phyloP scores from a whole-genome alignment of 495 filamentous ascomycete species.

The Aspergillus ostianus region DNA sequence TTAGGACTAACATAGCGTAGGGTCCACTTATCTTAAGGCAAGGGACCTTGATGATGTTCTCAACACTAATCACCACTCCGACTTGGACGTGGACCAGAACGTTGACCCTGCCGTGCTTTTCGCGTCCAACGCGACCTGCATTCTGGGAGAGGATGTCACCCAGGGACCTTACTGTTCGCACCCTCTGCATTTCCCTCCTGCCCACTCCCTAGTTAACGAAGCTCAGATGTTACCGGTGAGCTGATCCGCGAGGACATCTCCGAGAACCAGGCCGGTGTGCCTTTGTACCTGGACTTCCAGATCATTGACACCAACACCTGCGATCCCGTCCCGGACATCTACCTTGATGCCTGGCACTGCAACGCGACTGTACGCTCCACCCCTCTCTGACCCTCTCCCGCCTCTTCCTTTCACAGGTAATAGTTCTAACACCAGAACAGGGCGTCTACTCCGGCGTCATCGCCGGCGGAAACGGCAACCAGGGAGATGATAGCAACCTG shows the following conservation, averaged over 20 bases:
- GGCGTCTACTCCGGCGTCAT: constrained; percentile 59
- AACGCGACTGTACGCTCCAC: constrained; percentile 35
- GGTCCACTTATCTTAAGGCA: constrained; percentile 24
- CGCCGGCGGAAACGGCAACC: constrained; percentile 52
- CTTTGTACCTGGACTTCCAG: constrained; percentile 58
- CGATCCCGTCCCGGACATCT: constrained; percentile 51
- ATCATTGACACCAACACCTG: constrained; percentile 59
- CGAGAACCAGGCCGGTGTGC: constrained; percentile 55
- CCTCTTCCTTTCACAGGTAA: constrained; percentile 13
- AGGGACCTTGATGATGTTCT: constrained; percentile 13
- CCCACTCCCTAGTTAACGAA: background rate
- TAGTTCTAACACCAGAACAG: constrained; percentile 17
- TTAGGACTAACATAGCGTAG: constrained; percentile 34
- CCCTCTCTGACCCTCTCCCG: background rate
- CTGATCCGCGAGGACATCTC: constrained; percentile 54
- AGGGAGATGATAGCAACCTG: constrained; percentile 34
- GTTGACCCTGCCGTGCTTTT: constrained; percentile 52
- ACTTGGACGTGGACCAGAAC: constrained; percentile 42
- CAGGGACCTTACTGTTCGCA: constrained; percentile 52
- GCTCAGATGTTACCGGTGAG: constrained; percentile 44
- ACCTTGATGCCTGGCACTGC: constrained; percentile 61
- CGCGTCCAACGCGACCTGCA: constrained; percentile 52
- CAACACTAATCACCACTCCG: constrained; percentile 17
- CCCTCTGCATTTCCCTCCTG: background rate
- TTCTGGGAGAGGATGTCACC: constrained; percentile 55